phyloP scores from a whole-genome alignment of 1,139 yeast genomes.

The Yamadazyma aaseri region DNA sequence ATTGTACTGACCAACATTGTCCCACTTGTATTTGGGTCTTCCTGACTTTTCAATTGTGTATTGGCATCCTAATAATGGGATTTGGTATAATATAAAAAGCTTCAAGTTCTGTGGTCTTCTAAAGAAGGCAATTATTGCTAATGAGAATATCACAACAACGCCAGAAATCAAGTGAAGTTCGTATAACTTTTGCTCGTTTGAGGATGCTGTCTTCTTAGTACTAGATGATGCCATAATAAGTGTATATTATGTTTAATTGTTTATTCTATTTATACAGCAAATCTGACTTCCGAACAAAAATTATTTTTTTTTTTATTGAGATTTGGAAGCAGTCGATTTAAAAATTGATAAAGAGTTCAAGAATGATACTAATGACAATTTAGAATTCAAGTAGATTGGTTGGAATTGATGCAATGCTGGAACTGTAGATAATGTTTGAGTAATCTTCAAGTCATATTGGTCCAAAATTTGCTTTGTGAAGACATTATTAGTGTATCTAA shows the following conservation, averaged over 20 bases:
- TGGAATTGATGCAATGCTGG: conserved; percentile 23
- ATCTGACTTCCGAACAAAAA: too few relatives aligned
- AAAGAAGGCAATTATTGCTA: conserved; percentile 42
- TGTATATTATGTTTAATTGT: neutral
- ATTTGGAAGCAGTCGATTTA: neutral
- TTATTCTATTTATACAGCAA: too few relatives aligned
- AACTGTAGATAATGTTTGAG: conserved; percentile 23
- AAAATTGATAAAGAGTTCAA: neutral
- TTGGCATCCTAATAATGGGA: conserved; percentile 58
- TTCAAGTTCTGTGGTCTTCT: conserved; percentile 54
- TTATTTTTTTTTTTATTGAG: too few relatives aligned
- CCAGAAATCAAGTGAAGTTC: conserved; percentile 52
- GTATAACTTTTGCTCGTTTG: conserved; percentile 54
- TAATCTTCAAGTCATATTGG: conserved; percentile 37
- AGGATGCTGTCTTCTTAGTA: conserved; percentile 65
- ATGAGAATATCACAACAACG: conserved; percentile 31
- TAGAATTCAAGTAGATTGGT: conserved; percentile 8
- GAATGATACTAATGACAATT: conserved; percentile 1
- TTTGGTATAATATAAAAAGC: conserved; percentile 53
- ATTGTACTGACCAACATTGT: conserved; percentile 31
- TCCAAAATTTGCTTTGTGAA: conserved; percentile 41
- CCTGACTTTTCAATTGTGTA: conserved; percentile 63
- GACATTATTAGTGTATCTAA: conserved; percentile 43
- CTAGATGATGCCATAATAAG: conserved; percentile 44
- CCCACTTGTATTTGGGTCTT: conserved; percentile 53